Base-by-base conservation (phyloP, 2,329 filamentous ascomycete species). In the Calonectria naviculata region DNA sequence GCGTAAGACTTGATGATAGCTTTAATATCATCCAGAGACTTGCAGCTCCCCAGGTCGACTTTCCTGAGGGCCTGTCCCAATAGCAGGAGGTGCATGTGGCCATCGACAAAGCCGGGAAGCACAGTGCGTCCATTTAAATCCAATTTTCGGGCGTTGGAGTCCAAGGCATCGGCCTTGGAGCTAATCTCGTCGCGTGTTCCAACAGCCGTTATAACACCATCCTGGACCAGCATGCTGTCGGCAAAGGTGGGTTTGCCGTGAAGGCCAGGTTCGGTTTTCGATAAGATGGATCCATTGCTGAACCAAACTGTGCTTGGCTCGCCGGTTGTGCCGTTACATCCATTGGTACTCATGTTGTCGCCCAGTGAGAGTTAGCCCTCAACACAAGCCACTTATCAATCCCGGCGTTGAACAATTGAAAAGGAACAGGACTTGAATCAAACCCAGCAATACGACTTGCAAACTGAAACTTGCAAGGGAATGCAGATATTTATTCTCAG, bases 91-190 rank as follows among this genome's bases (percentile, higher is more conserved):
- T 67, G 63, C 68, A 67, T 70, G 28, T 70, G 62, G 8, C 67
- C 67, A n/a, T 70, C 62, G 6, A 70, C 36, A 24, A 70, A 70
- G 54, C 67, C 28, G 5, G 67, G 67, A 15, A 70, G 68, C n/a
- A 70, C 80, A 1, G 81, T 82, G 15, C 78, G 77, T 9, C 81
- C 80, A 2, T 71, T 38, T 12, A 84, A 65, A n/a, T 84, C 76
- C 8, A 65, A 52, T 6, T 66, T 44, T 3, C 54, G n/a, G 2
- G 21, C 19, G 0, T 38, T 21, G 17, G 44, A 2, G 17, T 21
- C n/a, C n/a, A 46, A 13, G n/a, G 8, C n/a, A 13, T 8, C 15
- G 19, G n/a, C 19, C 4, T 0, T 41, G 0, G 38, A 10, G 5
- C 46, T 9, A 0, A 65, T 29, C 1, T 81, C 78, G 0, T 73